Evolutionary conservation across 106 monocot genomes (phyloP), one percentile per base, ranked within the genome.

Genomic region (Chionographis japonica): DNA sequence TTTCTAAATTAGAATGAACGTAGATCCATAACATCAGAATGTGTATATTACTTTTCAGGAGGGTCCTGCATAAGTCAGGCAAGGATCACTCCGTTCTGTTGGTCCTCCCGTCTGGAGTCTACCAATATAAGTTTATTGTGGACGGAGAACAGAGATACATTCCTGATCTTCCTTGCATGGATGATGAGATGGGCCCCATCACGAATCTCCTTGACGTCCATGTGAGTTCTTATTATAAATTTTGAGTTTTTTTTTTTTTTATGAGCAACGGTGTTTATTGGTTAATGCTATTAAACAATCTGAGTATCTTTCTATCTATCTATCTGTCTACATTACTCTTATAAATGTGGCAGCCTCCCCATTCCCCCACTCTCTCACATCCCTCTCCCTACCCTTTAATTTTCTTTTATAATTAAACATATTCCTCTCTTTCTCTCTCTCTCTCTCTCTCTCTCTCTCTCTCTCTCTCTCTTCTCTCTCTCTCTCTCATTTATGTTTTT

Each of bases 21-120:
- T 0, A 46, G 0, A 1, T 46, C 46, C 9, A 1, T 27, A 27
- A 27, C 1, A 27, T 27, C 0, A 46, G 46, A 46, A 5, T 0
- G 17, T 63, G 8, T 52, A 36, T 59, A n/a, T 61, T 13, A 70
- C 40, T 40, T 60, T 69, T 56, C 88, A 97, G 95, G 86, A 89
- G 70, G 68, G n/a, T 62, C 65, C 66, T 97, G 56, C 84, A 89
- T 58, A 86, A 68, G 63, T 82, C 89, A 37, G 92, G 95, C 13
- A 97, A 89, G 71, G 95, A 97, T 70, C 80, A 84, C 80, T 76
- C 81, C 46, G 76, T 92, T 70, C 36, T 97, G 64, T 54, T 97
- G 46, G 78, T 84, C 38, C 95, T 97, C 17, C 84, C 92, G 17
- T 89, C 81, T 20, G 95, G 95, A 37, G 63, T 89, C 4, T 97